Percentiles rank a stretch among this genome's conserved stretches.
phyloP scores from a whole-genome alignment of 2,329 filamentous ascomycete genomes.

The Cordyceps farinosa region DNA sequence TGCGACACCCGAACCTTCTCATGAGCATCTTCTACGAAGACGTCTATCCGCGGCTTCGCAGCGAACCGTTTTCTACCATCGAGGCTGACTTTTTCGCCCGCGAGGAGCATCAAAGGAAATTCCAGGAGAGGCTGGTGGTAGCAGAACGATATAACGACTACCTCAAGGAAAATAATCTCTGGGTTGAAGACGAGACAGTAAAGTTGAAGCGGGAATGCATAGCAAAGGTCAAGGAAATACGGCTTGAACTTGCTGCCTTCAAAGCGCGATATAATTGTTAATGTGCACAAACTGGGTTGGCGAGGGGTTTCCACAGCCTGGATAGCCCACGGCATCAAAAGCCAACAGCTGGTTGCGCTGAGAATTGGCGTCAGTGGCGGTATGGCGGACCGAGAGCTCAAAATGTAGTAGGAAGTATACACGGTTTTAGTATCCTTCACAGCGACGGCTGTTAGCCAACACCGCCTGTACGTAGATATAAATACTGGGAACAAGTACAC shows the following conservation, averaged over 20 bases:
- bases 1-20: background rate
- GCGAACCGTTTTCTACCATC: background rate
- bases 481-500: background rate
- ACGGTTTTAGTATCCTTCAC: background rate
- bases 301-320: slow-evolving; percentile 43
- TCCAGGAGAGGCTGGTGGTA: background rate
- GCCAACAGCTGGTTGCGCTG: slow-evolving; percentile 17
- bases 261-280: background rate
- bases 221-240: background rate
- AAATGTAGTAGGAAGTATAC: background rate
- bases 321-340: slow-evolving; percentile 30
- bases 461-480: background rate
- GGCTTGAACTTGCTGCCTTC: background rate
- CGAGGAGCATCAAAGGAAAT: background rate
- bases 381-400: slow-evolving; percentile 5
- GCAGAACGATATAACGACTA: background rate
- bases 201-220: background rate
- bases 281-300: slow-evolving; percentile 33
- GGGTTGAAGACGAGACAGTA: background rate
- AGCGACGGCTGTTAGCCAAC: background rate
- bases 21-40: background rate
- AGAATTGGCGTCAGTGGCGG: slow-evolving; percentile 17
- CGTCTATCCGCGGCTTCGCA: background rate
- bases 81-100: background rate
- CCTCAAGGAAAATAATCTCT: background rate